Base-by-base conservation (phyloP, 129 eudicot genomes). In the Logfia minima region DNA sequence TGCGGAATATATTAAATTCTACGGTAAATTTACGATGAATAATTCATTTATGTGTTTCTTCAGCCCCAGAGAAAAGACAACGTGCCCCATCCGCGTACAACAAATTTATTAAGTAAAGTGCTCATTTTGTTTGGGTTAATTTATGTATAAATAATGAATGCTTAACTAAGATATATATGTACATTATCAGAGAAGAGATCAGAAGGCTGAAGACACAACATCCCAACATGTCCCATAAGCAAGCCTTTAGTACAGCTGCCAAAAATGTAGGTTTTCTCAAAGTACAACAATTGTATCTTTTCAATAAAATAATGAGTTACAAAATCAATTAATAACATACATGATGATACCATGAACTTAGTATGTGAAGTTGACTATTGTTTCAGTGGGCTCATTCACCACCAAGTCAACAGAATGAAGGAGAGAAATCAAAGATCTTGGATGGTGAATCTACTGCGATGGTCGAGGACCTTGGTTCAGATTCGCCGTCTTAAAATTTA, bases 161-260 rank as follows among this genome's bases (percentile, higher is more conserved):
- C 8, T 35, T 61, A 60, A 62, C 37, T 61, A 41, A 41, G 48
- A 41, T 5, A 8, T 9, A 48, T 45, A 58, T 78, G 13, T 75
- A 26, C 52, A 73, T 35, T 67, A 72, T 68, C 83, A 93, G 98
- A 80, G 92, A 90, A 70, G 98, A 93, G 77, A 91, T 93, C 78
- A 82, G 83, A 75, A 93, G 98, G 88, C 87, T 93, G 62, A 93
- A 93, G 86, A 72, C 79, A 45, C 85, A 71, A 79, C 35, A 91
- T 87, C 98, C 97, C 67, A 78, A 75, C 85, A 89, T 93, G 90
- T 83, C 93, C 75, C 98, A 93, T 85, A 93, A 91, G 92, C 92
- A 91, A 81, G 98, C 98, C 70, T 93, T 93, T 76, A 91, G 98
- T 81, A 81, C 96, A 75, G 98, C 98, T 34, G 93, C 98, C 77